Base-by-base conservation (phyloP, 2,329 filamentous ascomycete genomes). In the Aspergillus japonicus region DNA sequence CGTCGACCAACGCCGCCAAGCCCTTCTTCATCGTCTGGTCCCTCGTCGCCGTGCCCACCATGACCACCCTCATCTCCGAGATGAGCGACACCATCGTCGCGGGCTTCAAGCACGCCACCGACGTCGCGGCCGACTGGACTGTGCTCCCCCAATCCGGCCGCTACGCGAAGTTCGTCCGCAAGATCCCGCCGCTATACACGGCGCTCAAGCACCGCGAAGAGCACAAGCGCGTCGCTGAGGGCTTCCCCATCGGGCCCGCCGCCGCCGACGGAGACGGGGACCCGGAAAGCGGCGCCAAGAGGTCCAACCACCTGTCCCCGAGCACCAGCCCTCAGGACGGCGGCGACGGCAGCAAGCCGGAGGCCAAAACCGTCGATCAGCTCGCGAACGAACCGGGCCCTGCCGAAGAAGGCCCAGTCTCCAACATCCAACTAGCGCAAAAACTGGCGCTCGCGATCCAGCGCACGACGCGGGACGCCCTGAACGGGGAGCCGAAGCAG, bases 1-100 rank as follows among this genome's bases (percentile, higher is more conserved):
- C 92, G 0, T 80, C 87, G n/a, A 90, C 88, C 2, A 93, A 92
- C 64, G 83, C 87, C 0, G 91, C 90, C 1, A 88, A 90, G 57
- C 86, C 90, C 0, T 96, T 96, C 73, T 97, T 96, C 68, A 90
- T 97, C n/a, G 88, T 96, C 58, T 97, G 93, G 93, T 91, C 88
- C 14, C 74, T 97, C 1, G 83, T 96, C 26, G 92, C 92, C 0
- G 82, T 96, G 3, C 93, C 93, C 0, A 93, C 90, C 2, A 93
- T 93, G 84, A 96, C 93, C 0, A 88, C 96, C 19, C 83, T 97
- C 12, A 90, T 96, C 63, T 89, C 87, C 11, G 90, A 93, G 65
- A 89, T 95, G 60, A 90, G 90, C 24, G 89, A 96, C 68, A 97
- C 93, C 0, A 84, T 96, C 21, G 88, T 96, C 12, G 77, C 78